Base-by-base conservation (phyloP, 352 stramenopile genomes). In the Pythium scleroteichum region DNA sequence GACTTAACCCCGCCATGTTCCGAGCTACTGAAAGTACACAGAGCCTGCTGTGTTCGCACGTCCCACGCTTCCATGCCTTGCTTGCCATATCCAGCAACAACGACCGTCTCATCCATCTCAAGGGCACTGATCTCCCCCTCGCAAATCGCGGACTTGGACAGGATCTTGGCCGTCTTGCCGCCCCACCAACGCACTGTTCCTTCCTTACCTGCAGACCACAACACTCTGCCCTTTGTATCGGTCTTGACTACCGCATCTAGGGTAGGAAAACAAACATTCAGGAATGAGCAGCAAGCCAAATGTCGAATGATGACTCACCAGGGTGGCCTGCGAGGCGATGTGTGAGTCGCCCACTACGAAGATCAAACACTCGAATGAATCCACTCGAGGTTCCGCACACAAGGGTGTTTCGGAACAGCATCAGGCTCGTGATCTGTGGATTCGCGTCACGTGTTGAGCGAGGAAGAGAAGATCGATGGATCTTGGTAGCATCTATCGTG, bases 1-100 rank as follows among this genome's bases (percentile, higher is more conserved):
- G 76, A 76, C 44, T 85, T 85, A 17, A 94, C 67, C 32, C 84
- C 87, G 17, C 86, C 84, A 55, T 92, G 80, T 23, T 78, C 68
- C 4, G 59, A 59, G 64, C 77, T 92, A 56, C 85, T 94, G 72
- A 96, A 96, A 50, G 85, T 89, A 64, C 79, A 91, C 33, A 96
- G 64, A 13, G 87, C 73, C 56, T 96, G 87, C 66, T 96, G 87
- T 24, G 87, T 96, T 59, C 87, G 79, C 10, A 96, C 85, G 39
- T 96, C 87, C 87, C 87, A 96, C 9, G 87, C 80, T 54, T 96
- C 83, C 83, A 96, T 94, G 48, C 87, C 87, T 59, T 91, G 84
- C 35, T 81, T 73, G 3, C 60, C 77, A 71, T 94, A 96, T 47
- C 83, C 87, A 26, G 87, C 87, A 40, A 96, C 83, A 20, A 96